These are phyloP conservation scores for Colletotrichum filicis DNA, from an alignment of 2,329 filamentous ascomycete species.

Conservation along the genomic window DNA sequence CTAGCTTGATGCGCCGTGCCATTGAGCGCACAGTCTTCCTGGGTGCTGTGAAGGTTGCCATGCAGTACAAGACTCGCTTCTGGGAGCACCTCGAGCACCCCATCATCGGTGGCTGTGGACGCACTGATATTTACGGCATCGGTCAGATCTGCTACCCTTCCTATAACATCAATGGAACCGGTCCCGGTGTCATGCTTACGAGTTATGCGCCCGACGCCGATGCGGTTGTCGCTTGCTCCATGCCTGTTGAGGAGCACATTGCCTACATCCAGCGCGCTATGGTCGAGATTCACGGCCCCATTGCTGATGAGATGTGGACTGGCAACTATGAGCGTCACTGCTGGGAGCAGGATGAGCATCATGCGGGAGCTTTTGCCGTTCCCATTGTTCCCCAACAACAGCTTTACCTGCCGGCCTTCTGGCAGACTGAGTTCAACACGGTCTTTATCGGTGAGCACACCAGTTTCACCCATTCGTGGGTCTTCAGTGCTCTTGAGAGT, in stretches of 20 bases:
- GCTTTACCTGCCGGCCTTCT: slow-evolving; percentile 69
- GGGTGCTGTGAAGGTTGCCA: slow-evolving; percentile 53
- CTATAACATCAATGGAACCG: slow-evolving; percentile 61
- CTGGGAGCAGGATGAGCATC: slow-evolving; percentile 66
- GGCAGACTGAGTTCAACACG: slow-evolving; percentile 63
- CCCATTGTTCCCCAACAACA: slow-evolving; percentile 66
- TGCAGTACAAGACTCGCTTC: slow-evolving; percentile 66
- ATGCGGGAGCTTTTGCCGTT: slow-evolving; percentile 65
- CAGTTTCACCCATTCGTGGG: slow-evolving; percentile 69
- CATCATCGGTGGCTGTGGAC: slow-evolving; percentile 59
- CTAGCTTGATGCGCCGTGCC: slow-evolving; percentile 41
- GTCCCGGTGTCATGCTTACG: slow-evolving; percentile 62
- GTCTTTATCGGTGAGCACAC: slow-evolving; percentile 48
- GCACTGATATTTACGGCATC: slow-evolving; percentile 58
- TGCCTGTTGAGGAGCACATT: slow-evolving; percentile 64
- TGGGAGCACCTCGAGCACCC: slow-evolving; percentile 43
- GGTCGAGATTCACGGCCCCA: slow-evolving; percentile 61
- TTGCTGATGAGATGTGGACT: slow-evolving; percentile 61
- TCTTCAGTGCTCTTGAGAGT: slow-evolving; percentile 60
- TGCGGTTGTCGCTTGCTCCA: slow-evolving; percentile 52
- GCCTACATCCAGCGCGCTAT: slow-evolving; percentile 64
- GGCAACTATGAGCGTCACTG: slow-evolving; percentile 68
- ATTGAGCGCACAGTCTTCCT: slow-evolving; percentile 41
- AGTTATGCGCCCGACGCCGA: slow-evolving; percentile 55
- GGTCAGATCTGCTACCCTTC: slow-evolving; percentile 64